These are phyloP conservation scores for Citrus inodora DNA, from an alignment of 345 rosid genomes.

Conservation along the genomic window DNA sequence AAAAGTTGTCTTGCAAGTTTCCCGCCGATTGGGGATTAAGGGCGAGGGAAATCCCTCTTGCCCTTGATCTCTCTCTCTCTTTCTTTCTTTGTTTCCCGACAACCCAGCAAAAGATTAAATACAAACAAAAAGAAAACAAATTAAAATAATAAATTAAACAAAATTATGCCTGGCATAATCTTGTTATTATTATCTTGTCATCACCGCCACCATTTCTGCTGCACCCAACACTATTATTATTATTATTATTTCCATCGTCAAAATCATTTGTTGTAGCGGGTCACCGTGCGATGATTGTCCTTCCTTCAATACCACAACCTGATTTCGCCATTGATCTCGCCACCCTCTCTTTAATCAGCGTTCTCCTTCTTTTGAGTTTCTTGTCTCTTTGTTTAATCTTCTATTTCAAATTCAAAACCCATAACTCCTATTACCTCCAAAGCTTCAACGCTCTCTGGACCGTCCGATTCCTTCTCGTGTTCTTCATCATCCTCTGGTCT, in stretches of 20 bases:
- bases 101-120: not conserved
- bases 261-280: not conserved
- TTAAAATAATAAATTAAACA: too few species aligned
- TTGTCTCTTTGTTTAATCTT: conserved; percentile 45
- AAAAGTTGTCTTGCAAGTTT: not conserved
- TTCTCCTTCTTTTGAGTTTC: conserved; percentile 41
- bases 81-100: conserved; percentile 19
- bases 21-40: conserved; percentile 26
- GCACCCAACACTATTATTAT: not conserved
- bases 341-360: conserved; percentile 26
- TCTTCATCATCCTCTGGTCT: conserved; percentile 44
- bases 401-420: conserved; percentile 44
- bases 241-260: not conserved
- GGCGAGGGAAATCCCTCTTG: conserved; percentile 22
- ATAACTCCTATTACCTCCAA: conserved; percentile 32
- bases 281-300: conserved; percentile 22
- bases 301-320: conserved; percentile 22
- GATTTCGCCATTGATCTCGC: conserved; percentile 36
- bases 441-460: conserved; percentile 62
- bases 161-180: conserved; percentile 1
- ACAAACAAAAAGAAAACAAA: not conserved
- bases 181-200: not conserved
- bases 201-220: not conserved
- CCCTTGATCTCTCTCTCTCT: conserved; percentile 5
- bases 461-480: conserved; percentile 51